A percentile compares a stretch with the other conserved stretches of the same genome.
Conservation (phyloP, 306 rosid species). For the Rosa chinensis region DNA sequence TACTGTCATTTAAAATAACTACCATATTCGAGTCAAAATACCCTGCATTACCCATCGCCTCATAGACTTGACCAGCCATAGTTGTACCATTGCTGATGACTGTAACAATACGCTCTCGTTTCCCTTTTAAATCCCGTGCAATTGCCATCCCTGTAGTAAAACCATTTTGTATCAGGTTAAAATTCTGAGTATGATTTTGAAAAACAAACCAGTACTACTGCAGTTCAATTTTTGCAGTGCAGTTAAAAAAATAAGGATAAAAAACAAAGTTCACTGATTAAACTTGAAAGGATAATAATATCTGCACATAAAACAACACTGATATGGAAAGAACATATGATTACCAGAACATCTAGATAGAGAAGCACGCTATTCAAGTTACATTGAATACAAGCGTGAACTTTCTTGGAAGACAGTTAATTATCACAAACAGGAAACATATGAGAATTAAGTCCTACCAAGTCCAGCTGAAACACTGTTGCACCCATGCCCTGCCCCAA, state of each 20-base stretch:
- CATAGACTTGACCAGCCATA: constrained; percentile 85
- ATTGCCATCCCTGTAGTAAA: constrained; percentile 81
- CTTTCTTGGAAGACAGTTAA: neutral
- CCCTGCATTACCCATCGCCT: constrained; percentile 93
- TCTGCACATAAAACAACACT: neutral
- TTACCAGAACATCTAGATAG: neutral
- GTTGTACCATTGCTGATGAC: constrained; percentile 85
- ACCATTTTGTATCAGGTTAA: constrained; percentile 11
- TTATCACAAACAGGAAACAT: neutral
- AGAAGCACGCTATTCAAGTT: neutral
- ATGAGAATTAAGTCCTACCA: constrained; percentile 49
- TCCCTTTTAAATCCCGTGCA: constrained; percentile 89
- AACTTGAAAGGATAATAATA: neutral
- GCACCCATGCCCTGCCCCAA: constrained; percentile 96
- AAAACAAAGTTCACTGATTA: neutral
- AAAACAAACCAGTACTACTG: neutral
- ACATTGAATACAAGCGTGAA: neutral
- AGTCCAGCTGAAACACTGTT: constrained; percentile 95
- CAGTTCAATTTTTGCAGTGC: neutral
- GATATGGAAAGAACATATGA: neutral
- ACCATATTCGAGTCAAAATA: constrained; percentile 86
- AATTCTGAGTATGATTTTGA: constrained; percentile 5
- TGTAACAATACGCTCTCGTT: constrained; percentile 69
- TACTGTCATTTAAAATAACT: constrained; percentile 85
- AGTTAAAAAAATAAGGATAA: neutral